Conservation (phyloP, 1,284 basidiomycete species). For the Mycosarcoma maydis region DNA sequence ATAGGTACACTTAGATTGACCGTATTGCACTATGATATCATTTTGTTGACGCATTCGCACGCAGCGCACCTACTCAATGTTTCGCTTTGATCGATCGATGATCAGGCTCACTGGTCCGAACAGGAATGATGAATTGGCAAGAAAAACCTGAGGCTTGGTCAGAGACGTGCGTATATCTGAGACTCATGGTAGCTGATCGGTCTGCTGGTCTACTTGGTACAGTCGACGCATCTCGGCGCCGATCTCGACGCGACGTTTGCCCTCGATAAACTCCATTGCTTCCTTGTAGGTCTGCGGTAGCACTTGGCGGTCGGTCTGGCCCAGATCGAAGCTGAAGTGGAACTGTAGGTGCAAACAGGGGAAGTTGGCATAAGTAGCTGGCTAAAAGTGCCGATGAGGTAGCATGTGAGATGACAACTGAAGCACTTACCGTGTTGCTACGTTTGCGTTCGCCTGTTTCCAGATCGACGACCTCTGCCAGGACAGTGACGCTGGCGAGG, state of each 20-base stretch:
- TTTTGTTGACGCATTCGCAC: not conserved
- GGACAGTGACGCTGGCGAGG: constrained; percentile 52
- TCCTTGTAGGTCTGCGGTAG: constrained; percentile 54
- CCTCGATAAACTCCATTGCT: constrained; percentile 61
- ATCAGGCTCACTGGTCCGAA: not conserved
- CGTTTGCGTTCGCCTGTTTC: constrained; percentile 45
- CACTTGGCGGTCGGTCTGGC: constrained; percentile 30
- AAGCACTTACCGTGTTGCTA: constrained; percentile 51
- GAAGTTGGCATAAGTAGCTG: too few species aligned
- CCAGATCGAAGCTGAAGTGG: constrained; percentile 60
- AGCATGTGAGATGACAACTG: not conserved
- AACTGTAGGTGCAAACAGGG: constrained; percentile 25
- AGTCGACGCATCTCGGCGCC: constrained; percentile 54
- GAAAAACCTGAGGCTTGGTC: too few species aligned
- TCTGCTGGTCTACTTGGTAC: constrained; percentile 21
- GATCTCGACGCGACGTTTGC: constrained; percentile 51
- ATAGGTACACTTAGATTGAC: too few species aligned
- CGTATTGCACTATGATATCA: not conserved
- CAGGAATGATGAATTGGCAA: not conserved
- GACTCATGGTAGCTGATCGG: not conserved
- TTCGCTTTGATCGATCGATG: not conserved
- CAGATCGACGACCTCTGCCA: constrained; percentile 57
- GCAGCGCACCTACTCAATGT: constrained; percentile 10
- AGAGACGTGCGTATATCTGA: too few species aligned
- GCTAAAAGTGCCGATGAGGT: too few species aligned